A percentile compares a stretch with the other conserved stretches of the same genome.
These are phyloP conservation scores for Paecilomyces sp. DNA, from an alignment of 2,329 filamentous ascomycete species.

Conservation along the genomic window DNA sequence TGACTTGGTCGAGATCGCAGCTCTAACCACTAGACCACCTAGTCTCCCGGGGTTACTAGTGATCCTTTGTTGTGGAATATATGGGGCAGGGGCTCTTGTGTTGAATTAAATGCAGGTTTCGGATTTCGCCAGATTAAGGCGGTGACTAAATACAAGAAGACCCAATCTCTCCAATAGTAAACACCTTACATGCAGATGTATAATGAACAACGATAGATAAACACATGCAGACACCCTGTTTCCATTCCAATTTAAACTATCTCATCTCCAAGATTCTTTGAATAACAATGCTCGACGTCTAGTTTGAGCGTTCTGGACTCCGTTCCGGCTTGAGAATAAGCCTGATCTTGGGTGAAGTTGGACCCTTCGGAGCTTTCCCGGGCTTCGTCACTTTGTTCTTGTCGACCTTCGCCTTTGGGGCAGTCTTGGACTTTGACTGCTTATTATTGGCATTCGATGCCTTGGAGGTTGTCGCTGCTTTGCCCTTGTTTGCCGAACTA, in stretches of 20 bases:
- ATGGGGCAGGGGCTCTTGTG: too few species aligned
- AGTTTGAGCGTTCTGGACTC: not conserved
- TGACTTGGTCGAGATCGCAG: too few species aligned
- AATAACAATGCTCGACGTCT: not conserved
- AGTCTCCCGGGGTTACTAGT: too few species aligned
- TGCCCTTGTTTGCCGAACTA: not conserved
- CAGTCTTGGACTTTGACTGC: not conserved
- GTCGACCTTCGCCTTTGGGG: not conserved
- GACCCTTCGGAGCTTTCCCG: not conserved
- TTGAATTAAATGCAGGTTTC: not conserved
- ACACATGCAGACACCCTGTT: not conserved
- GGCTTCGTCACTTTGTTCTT: not conserved
- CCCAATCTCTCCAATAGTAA: not conserved
- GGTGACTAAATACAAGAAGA: not conserved
- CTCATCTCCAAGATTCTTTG: not conserved
- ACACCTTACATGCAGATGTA: not conserved
- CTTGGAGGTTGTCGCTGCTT: not conserved
- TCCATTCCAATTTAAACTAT: not conserved
- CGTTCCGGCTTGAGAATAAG: not conserved
- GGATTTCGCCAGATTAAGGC: not conserved
- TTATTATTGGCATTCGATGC: not conserved
- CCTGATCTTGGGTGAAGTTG: not conserved
- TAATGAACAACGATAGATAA: not conserved
- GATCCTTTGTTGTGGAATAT: too few species aligned
- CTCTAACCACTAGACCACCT: too few species aligned